These are phyloP conservation scores for Ceratobasidium papillatum DNA, from an alignment of 1,284 basidiomycete species.

Conservation along the genomic window DNA sequence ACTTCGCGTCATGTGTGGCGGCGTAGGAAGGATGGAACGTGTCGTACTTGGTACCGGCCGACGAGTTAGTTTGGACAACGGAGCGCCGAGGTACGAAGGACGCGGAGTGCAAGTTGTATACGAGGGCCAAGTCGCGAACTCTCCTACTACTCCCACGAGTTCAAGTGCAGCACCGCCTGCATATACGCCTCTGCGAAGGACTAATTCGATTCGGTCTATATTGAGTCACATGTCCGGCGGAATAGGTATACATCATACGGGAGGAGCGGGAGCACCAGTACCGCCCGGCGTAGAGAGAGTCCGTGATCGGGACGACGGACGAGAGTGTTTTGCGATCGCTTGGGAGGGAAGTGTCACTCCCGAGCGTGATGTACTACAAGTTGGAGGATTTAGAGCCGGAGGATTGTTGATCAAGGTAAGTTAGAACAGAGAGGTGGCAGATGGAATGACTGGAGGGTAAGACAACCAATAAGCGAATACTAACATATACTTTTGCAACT, in stretches of 20 bases:
- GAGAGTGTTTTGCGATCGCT: slow-evolving; percentile 38
- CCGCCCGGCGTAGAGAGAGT: slow-evolving; percentile 33
- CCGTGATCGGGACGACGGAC: slow-evolving; percentile 7
- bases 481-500: not conserved
- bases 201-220: slow-evolving; percentile 23
- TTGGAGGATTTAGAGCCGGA: slow-evolving; percentile 44
- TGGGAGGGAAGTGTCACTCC: slow-evolving; percentile 45
- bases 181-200: slow-evolving; percentile 9
- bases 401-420: slow-evolving; percentile 44
- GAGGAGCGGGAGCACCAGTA: not conserved
- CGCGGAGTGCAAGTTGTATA: slow-evolving; percentile 11
- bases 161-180: slow-evolving; percentile 5
- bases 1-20: slow-evolving; percentile 22
- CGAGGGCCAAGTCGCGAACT: slow-evolving; percentile 16
- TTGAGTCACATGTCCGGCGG: slow-evolving; percentile 23
- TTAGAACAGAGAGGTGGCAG: not conserved
- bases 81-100: not conserved
- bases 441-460: not conserved
- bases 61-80: not conserved
- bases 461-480: not conserved
- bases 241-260: not conserved
- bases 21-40: slow-evolving; percentile 25
- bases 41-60: slow-evolving; percentile 15
- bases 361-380: slow-evolving; percentile 35
- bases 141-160: not conserved